A percentile compares a stretch with the other conserved stretches of the same genome.
Conservation (phyloP, 345 rosid species). For the Durio zibethinus region DNA sequence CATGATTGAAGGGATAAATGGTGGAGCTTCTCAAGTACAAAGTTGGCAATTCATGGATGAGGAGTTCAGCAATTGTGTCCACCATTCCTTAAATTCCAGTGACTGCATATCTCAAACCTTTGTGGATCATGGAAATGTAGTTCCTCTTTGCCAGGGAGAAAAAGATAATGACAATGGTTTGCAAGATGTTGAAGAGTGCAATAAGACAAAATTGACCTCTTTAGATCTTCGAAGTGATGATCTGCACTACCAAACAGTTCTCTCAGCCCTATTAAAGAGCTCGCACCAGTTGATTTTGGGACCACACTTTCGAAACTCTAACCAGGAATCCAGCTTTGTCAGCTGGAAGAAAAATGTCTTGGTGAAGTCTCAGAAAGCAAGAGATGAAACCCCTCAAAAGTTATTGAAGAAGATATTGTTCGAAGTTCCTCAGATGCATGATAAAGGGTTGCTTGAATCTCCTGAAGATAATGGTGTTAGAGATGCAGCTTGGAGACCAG, state of each 20-base stretch:
- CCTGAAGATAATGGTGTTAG: slow-evolving; percentile 33
- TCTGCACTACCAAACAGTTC: slow-evolving; percentile 58
- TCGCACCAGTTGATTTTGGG: slow-evolving; percentile 57
- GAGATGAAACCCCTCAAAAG: slow-evolving; percentile 41
- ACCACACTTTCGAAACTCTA: slow-evolving; percentile 39
- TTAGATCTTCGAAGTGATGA: slow-evolving; percentile 39
- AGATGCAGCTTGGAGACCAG: slow-evolving; percentile 38
- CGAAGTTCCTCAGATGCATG: slow-evolving; percentile 66
- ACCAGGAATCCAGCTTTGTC: slow-evolving; percentile 54
- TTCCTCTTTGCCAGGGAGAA: slow-evolving; percentile 33
- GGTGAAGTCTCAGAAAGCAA: slow-evolving; percentile 20
- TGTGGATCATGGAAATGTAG: slow-evolving; percentile 39
- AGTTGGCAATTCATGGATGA: slow-evolving; percentile 69
- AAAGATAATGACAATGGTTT: slow-evolving; percentile 25
- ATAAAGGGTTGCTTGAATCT: slow-evolving; percentile 31
- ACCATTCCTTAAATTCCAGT: slow-evolving; percentile 64
- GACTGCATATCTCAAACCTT: slow-evolving; percentile 69
- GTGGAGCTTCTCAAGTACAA: slow-evolving; percentile 63
- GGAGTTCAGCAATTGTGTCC: slow-evolving; percentile 58
- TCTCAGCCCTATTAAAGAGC: slow-evolving; percentile 59
- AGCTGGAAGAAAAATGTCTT: slow-evolving; percentile 50
- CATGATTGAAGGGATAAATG: slow-evolving; percentile 51
- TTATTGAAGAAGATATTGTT: slow-evolving; percentile 70
- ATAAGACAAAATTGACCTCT: slow-evolving; percentile 29
- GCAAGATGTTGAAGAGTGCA: slow-evolving; percentile 44